Base-by-base conservation (phyloP, 2,329 filamentous ascomycete genomes). In the Apiospora marii region DNA sequence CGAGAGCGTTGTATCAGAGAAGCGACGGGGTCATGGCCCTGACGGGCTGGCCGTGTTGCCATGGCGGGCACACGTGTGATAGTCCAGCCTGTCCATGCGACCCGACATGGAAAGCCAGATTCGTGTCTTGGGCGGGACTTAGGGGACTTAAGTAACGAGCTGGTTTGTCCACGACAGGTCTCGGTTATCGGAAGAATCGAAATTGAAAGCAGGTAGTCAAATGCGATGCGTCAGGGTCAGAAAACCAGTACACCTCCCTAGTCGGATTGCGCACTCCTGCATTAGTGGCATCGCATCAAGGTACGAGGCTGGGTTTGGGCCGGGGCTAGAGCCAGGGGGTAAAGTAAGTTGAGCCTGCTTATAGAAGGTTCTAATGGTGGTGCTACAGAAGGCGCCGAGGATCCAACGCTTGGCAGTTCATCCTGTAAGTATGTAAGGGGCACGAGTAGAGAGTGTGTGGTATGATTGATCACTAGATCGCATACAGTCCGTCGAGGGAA, bases 1-100 rank as follows among this genome's bases (percentile, higher is more conserved):
- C 12, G 22, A 10, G 7, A 19, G 3, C 58, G n/a, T 64, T 16
- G 37, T 27, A 69, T 34, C 43, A 34, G 27, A 10, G 30, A 3
- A 13, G 24, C 1, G 1, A 49, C 7, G 1, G 7, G 10, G 10
- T 41, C 27, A 19, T 1, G 44, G 16, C 8, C 13, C 19, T 8
- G 14, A 13, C 16, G 24, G 3, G 22, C 13, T 24, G 16, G 34
- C 16, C 10, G 44, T 24, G 24, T 22, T 16, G 16, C 44, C 37
- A 16, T 10, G 10, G n/a, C 12, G 27, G 67, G 27, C 43, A 37
- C 67, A 46, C 48, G 2, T 69, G 44, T 49, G 67, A 13, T 7
- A 27, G 27, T 46, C 67, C 67, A 69, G 24, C 44, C 22, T 49
- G 67, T 46, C 44, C 67, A 49, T 49, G 67, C 22, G 27, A 69